phyloP scores from a whole-genome alignment of 2,329 filamentous ascomycete genomes.

The Hypocrella siamensis region DNA sequence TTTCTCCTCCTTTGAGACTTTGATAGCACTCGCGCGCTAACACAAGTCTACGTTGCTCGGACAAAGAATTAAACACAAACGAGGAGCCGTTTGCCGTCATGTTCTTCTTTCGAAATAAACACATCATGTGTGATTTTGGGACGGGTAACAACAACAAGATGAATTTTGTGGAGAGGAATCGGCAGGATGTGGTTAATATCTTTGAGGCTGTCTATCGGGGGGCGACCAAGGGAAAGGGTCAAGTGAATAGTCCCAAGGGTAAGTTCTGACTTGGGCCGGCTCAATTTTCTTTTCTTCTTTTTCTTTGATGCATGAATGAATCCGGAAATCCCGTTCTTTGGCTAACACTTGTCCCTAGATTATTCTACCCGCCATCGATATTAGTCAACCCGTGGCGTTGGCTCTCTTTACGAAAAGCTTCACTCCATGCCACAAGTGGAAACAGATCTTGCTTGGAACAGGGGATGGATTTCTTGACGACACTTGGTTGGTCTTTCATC shows the following conservation, averaged over 20 bases:
- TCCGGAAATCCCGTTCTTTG: too few relatives aligned
- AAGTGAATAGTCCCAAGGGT: conserved; percentile 89
- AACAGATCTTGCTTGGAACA: too few relatives aligned
- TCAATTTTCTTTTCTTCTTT: not conserved
- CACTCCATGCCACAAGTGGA: too few relatives aligned
- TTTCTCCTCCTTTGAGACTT: not conserved
- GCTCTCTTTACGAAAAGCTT: not conserved
- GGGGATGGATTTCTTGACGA: too few relatives aligned
- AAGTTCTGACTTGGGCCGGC: not conserved
- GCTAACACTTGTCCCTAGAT: conserved; percentile 9
- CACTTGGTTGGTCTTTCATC: too few relatives aligned
- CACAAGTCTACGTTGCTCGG: too few relatives aligned
- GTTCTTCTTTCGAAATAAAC: conserved; percentile 96
- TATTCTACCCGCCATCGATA: conserved; percentile 23
- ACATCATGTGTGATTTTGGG: conserved; percentile 97
- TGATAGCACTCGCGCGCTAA: too few relatives aligned
- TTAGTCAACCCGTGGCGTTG: conserved; percentile 6
- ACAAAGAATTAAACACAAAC: conserved; percentile 5
- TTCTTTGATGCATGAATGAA: too few relatives aligned
- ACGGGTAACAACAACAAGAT: conserved; percentile 99
- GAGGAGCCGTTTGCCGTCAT: conserved; percentile 79
- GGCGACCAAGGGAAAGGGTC: conserved; percentile 93
- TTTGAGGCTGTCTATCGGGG: conserved; percentile 95
- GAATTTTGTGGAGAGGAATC: conserved; percentile 88
- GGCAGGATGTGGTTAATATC: conserved; percentile 97